Evolutionary conservation across 2,329 filamentous ascomycete species (phyloP), one percentile per base, ranked within the genome.

Genomic region (Aspergillus quadricinctus): DNA sequence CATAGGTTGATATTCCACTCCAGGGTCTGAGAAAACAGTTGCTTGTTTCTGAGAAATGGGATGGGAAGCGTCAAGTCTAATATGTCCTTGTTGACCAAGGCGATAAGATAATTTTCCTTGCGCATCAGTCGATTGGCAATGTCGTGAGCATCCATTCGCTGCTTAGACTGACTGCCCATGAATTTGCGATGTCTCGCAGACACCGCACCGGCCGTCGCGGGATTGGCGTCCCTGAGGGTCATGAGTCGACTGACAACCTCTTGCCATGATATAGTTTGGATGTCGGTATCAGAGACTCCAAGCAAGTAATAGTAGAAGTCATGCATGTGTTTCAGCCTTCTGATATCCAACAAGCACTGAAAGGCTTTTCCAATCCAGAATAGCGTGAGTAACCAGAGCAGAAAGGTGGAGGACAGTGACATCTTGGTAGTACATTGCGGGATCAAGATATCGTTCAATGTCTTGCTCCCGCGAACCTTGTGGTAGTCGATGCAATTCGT

Each of bases 51-150:
- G 2, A 97, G 68, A 61, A 97, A 92, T 0, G 94, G 94, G 2
- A 99, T 75, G 1, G 91, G 90, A 2, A 97, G 81, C 0, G 89
- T 92, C 48, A 97, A 79, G 69, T 99, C 88, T 45, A 99, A 75
- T 40, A 97, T 85, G 59, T 97, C 94, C 73, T 99, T 97, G 79
- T 99, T 99, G 77, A 97, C 91, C 66, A 99, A 81, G 4, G 94
- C 94, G 66, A 99, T 97, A 60, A 97, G 83, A 66, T 97, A 99
- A 68, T 99, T 99, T 61, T 97, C 93, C 68, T 90, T 89, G 57
- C 94, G 88, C 94, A 99, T 97, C 48, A 99, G 77, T 31, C 94
- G 86, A 69, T 97, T 99, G 6, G 94, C 94, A 71, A 99, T 97
- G 68, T 97, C 94, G 66, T 97, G 91, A 10, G 94, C 94, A 73